Evolutionary conservation across 2,329 filamentous ascomycete genomes (phyloP).

Genomic region (Penicillium olsonii): DNA sequence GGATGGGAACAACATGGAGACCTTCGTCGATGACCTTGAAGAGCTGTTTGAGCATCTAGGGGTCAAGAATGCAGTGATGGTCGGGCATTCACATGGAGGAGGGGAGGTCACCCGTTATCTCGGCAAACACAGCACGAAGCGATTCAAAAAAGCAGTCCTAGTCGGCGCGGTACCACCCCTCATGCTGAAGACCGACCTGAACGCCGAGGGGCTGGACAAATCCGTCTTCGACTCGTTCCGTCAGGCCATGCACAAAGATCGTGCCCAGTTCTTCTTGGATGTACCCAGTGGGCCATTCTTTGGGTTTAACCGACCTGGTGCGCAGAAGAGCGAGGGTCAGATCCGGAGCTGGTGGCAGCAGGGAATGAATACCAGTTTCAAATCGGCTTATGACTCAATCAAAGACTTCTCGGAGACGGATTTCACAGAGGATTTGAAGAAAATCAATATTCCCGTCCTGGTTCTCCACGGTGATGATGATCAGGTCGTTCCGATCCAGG

Average conservation of each 20-base stretch:
- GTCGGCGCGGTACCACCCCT: constrained; percentile 39
- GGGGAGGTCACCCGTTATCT: constrained; percentile 44
- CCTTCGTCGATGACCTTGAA: constrained; percentile 41
- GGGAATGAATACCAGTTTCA: constrained; percentile 43
- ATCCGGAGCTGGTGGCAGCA: constrained; percentile 45
- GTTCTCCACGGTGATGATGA: constrained; percentile 46
- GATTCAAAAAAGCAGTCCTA: constrained; percentile 44
- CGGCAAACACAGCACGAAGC: constrained; percentile 37
- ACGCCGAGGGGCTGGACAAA: constrained; percentile 38
- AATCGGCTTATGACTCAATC: constrained; percentile 43
- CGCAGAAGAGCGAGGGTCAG: constrained; percentile 36
- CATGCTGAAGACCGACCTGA: constrained; percentile 37
- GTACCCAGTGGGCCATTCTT: constrained; percentile 40
- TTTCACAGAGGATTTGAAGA: constrained; percentile 43
- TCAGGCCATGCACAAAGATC: constrained; percentile 36
- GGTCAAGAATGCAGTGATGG: constrained; percentile 37
- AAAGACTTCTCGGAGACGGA: constrained; percentile 46
- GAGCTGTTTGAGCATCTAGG: constrained; percentile 39
- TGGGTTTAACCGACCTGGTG: constrained; percentile 35
- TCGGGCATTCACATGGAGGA: constrained; percentile 46
- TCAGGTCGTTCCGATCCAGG: constrained; percentile 42
- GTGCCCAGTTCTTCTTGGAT: constrained; percentile 40
- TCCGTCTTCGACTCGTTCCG: constrained; percentile 43
- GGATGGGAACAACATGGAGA: constrained; percentile 44
- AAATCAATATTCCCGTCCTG: constrained; percentile 42